Conservation (phyloP, 352 stramenopile species). For the Chrysophaeum taylorii region DNA sequence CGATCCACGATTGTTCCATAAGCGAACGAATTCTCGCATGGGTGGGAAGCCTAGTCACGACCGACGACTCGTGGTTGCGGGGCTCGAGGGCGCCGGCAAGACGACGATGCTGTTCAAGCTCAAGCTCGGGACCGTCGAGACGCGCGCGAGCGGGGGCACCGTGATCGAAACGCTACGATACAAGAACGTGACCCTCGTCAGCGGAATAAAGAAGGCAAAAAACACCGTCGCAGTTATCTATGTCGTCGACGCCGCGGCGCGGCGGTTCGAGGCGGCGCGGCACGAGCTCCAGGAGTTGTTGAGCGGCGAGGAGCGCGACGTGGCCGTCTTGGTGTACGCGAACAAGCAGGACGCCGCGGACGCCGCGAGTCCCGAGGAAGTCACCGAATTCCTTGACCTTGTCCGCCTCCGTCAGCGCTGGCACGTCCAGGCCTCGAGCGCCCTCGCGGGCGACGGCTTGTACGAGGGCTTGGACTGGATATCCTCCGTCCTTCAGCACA, state of each 20-base stretch:
- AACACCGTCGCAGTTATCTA: conserved; percentile 60
- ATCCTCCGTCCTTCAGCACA: no score
- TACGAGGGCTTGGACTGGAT: conserved; percentile 46
- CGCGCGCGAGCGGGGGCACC: conserved; percentile 62
- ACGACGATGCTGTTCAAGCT: conserved; percentile 66
- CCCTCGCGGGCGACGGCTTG: conserved; percentile 34
- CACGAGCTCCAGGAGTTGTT: conserved; percentile 34
- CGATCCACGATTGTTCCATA: no score
- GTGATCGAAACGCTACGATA: conserved; percentile 41
- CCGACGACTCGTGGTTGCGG: no score
- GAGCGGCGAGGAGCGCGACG: conserved; percentile 17
- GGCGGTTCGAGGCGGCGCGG: conserved; percentile 38
- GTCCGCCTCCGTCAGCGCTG: conserved; percentile 23
- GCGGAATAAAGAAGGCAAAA: conserved; percentile 53
- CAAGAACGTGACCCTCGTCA: conserved; percentile 52
- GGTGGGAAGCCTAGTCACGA: no score
- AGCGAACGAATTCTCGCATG: no score
- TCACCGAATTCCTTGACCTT: conserved; percentile 24
- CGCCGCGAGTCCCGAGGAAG: conserved; percentile 25
- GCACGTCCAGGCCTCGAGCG: conserved; percentile 34
- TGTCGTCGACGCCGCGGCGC: conserved; percentile 52
- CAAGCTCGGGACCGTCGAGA: conserved; percentile 56
- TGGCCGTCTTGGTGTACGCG: conserved; percentile 41
- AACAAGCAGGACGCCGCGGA: conserved; percentile 43
- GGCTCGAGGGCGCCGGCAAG: conserved; percentile 59